Evolutionary conservation across 2,329 filamentous ascomycete genomes (phyloP).

Genomic region (Cylindrodendrum hubeiense): DNA sequence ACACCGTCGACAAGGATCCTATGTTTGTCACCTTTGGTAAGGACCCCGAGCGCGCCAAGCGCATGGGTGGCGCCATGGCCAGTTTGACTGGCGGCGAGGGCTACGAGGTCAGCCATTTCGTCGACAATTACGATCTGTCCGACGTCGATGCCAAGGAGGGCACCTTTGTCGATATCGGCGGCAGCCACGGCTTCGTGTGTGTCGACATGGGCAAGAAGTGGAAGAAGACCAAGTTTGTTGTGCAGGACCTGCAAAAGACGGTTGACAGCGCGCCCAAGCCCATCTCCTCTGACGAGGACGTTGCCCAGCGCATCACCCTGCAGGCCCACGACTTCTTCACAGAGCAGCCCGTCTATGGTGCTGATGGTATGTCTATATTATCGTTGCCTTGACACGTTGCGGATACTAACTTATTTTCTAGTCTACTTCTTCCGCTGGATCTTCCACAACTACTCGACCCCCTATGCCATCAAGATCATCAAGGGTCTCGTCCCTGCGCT

Average conservation of each 20-base stretch:
- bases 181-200: conserved; percentile 68
- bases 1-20: conserved; percentile 62
- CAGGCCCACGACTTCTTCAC: conserved; percentile 69
- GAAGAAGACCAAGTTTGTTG: conserved; percentile 65
- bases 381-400: not conserved
- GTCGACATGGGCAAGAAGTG: conserved; percentile 66
- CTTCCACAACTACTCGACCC: conserved; percentile 71
- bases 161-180: conserved; percentile 70
- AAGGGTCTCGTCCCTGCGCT: conserved; percentile 65
- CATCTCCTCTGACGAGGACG: conserved; percentile 52
- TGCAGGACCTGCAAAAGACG: conserved; percentile 66
- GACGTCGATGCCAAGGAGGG: conserved; percentile 58
- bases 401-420: conserved; percentile 37
- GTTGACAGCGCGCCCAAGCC: conserved; percentile 61
- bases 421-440: conserved; percentile 72
- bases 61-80: conserved; percentile 68
- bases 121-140: conserved; percentile 66
- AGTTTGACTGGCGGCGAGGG: conserved; percentile 68
- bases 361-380: conserved; percentile 57
- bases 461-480: conserved; percentile 62
- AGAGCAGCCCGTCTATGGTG: conserved; percentile 64
- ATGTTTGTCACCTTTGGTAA: conserved; percentile 68
- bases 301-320: conserved; percentile 56
- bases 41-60: conserved; percentile 58
- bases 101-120: conserved; percentile 65